Evolutionary conservation across 116 monocot genomes (phyloP), one percentile per base, ranked within the genome.

Genomic region (Iris pallida): DNA sequence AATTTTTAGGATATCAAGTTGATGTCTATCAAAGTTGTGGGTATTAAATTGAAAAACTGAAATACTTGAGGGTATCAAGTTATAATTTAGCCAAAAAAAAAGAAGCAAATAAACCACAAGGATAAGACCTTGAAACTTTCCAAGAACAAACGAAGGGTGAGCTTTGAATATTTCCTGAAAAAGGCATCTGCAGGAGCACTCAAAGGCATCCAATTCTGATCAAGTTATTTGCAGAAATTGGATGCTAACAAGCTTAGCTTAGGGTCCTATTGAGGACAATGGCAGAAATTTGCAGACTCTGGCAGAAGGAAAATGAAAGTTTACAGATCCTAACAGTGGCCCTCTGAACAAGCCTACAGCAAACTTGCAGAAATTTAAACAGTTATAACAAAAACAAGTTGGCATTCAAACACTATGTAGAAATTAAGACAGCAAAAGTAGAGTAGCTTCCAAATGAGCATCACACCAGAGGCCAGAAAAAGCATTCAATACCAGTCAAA

Each of bases 91-190:
- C 2, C 15, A 10, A 56, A 20, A 40, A 30, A 11, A 41, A 20
- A 16, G 1, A 15, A 30, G 12, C 19, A 43, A 54, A 46, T 57
- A 47, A 18, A 80, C 80, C 69, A 65, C 65, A 0, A 48, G 7
- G 16, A 20, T 20, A 80, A 70, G 71, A 71, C 3, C 44, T 64
- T 76, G 55, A 70, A 70, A 55, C 73, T 73, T 81, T 73, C 12
- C 57, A 64, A 58, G 61, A 63, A 63, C 71, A 74, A 68, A 57
- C 71, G 55, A 71, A 56, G 48, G 61, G 7, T 48, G 47, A 42
- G n/a, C 74, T 78, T 74, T 70, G 75, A 82, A 56, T 58, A 75
- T 68, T 75, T 56, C 51, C 51, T 41, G 53, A 12, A 61, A 59
- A 57, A 54, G 78, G 57, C 61, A 57, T 58, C 20, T 63, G 49